A percentile compares a stretch with the other conserved stretches of the same genome.
phyloP scores from a whole-genome alignment of 495 filamentous ascomycete genomes.

The Aspergillus saccharolyticus region DNA sequence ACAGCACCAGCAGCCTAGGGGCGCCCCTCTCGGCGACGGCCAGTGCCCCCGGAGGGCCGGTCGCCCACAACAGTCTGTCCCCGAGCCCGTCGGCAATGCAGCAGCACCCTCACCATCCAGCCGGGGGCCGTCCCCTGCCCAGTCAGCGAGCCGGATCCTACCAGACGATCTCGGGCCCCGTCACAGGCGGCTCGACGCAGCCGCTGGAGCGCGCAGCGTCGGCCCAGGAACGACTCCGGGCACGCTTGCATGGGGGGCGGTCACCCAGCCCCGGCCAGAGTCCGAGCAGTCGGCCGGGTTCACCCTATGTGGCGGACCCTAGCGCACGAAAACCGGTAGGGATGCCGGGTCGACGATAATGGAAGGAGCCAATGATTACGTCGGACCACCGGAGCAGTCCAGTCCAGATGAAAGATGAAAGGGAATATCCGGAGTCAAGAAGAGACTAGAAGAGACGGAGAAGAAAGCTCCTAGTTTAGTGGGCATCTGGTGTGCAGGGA shows the following conservation, averaged over 20 bases:
- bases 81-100: slow-evolving; percentile 14
- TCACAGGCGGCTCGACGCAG: slow-evolving; percentile 25
- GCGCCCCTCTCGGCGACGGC: slow-evolving; percentile 7
- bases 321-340: slow-evolving; percentile 37
- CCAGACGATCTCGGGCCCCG: slow-evolving; percentile 39
- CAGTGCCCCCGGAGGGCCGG: slow-evolving; percentile 12
- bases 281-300: slow-evolving; percentile 13
- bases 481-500: not conserved
- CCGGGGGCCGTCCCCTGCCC: slow-evolving; percentile 54
- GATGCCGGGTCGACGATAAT: slow-evolving; percentile 10
- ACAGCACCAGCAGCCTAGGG: not conserved
- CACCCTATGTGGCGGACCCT: slow-evolving; percentile 25
- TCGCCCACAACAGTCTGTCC: slow-evolving; percentile 13
- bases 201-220: slow-evolving; percentile 48
- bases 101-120: slow-evolving; percentile 30
- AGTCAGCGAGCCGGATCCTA: slow-evolving; percentile 71
- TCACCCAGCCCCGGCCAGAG: slow-evolving; percentile 34
- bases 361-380: slow-evolving; percentile 8
- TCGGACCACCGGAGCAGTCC: not conserved
- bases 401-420: not conserved
- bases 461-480: not conserved
- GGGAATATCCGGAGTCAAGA: not conserved
- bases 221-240: slow-evolving; percentile 65
- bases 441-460: not conserved
- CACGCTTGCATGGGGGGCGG: slow-evolving; percentile 54